Percentiles rank a stretch among this genome's conserved stretches.
Conservation (phyloP, 345 rosid genomes). For the Arabidopsis suecica region DNA sequence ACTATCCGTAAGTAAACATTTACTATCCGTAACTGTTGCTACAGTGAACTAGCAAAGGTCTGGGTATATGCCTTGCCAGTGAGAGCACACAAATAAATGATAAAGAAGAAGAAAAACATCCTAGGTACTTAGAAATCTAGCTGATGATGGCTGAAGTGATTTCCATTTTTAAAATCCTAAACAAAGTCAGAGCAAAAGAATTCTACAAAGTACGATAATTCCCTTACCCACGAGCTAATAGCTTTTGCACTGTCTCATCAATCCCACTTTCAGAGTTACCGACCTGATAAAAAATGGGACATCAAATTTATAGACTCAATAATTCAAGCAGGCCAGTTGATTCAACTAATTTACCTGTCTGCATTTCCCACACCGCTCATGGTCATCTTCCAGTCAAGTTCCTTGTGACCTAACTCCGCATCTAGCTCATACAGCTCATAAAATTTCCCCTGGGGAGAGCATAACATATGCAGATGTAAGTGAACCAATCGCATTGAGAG, state of each 20-base stretch:
- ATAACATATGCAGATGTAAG: conserved; percentile 33
- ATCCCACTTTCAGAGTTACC: conserved; percentile 88
- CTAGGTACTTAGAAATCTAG: conserved; percentile 14
- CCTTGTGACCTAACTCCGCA: conserved; percentile 95
- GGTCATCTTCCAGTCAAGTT: conserved; percentile 96
- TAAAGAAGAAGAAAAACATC: conserved; percentile 5
- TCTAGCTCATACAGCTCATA: conserved; percentile 96
- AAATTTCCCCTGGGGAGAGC: conserved; percentile 72
- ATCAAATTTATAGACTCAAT: conserved; percentile 14
- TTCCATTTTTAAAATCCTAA: neutral
- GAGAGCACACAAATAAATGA: neutral
- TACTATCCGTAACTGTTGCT: neutral
- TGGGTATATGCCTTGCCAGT: conserved; percentile 12
- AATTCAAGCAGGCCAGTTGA: conserved; percentile 18
- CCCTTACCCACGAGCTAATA: conserved; percentile 90
- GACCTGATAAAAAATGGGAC: conserved; percentile 56
- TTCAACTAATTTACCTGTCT: conserved; percentile 68
- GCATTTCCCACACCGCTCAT: conserved; percentile 93
- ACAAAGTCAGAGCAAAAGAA: neutral
- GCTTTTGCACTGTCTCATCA: conserved; percentile 87
- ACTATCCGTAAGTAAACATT: neutral
- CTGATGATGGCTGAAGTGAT: conserved; percentile 12
- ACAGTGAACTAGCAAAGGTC: neutral
- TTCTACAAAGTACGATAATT: neutral
- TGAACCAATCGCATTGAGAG: conserved; percentile 13